phyloP scores from a whole-genome alignment of 2,329 filamentous ascomycete genomes.

The Aureobasidium sp. region DNA sequence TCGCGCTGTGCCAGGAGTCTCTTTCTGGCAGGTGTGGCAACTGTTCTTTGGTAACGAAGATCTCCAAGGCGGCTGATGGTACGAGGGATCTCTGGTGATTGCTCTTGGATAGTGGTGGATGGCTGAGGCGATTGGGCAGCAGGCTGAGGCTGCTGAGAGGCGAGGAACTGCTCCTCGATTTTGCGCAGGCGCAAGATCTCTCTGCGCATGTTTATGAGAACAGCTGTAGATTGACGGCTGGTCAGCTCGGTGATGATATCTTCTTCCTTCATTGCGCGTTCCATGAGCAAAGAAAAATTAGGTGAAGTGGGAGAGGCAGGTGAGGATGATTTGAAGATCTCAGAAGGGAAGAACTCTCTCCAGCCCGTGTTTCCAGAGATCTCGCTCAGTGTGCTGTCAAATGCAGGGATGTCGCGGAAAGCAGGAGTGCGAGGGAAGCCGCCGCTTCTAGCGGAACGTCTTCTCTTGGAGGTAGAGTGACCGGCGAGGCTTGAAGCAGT shows the following conservation, averaged over 20 bases:
- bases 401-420: background rate
- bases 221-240: background rate
- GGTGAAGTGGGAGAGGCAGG: background rate
- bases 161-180: background rate
- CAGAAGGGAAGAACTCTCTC: background rate
- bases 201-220: conserved; percentile 2
- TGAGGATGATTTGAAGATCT: background rate
- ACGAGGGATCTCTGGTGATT: conserved; percentile 4
- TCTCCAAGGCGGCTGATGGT: background rate
- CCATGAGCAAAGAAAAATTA: background rate
- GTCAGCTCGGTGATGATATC: background rate
- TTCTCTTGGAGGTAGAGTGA: background rate
- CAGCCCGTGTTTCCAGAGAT: background rate
- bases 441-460: background rate
- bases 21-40: background rate
- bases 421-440: background rate
- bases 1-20: background rate
- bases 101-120: background rate
- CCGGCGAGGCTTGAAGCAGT: background rate
- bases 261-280: background rate
- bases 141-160: background rate
- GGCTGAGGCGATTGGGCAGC: background rate
- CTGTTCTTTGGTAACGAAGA: background rate
- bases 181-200: conserved; percentile 8
- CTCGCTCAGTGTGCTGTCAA: background rate